Conservation (phyloP, 371 early-diverging fungal genomes). For the Fennellomyces sp. region DNA sequence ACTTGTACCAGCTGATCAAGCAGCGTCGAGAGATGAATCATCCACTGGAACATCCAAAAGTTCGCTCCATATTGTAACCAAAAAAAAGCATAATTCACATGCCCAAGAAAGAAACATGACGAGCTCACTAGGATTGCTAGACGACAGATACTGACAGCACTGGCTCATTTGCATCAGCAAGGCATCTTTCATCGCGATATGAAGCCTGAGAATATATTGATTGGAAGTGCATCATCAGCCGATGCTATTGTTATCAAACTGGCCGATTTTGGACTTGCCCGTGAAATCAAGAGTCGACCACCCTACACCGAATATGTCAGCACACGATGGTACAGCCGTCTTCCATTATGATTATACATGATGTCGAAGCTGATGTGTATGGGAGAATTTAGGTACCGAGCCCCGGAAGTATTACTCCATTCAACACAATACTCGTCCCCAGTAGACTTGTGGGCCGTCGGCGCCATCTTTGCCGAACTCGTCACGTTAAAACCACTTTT, state of each 20-base stretch:
- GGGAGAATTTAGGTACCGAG: conserved; percentile 99
- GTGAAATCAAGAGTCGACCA: conserved; percentile 80
- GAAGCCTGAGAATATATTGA: conserved; percentile 88
- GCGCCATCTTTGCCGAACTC: conserved; percentile 91
- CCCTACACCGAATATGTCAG: conserved; percentile 93
- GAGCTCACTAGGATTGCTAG: no score
- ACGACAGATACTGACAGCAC: conserved; percentile 82
- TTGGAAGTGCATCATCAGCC: conserved; percentile 23
- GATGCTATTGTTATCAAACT: conserved; percentile 70
- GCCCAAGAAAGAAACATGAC: conserved; percentile 1
- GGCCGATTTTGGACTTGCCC: conserved; percentile 94
- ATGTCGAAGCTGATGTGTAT: no score
- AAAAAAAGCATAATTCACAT: no score
- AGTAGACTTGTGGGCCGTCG: conserved; percentile 98
- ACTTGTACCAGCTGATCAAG: conserved; percentile 86
- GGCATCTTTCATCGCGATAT: conserved; percentile 94
- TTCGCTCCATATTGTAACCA: conserved; percentile 15
- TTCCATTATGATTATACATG: not conserved
- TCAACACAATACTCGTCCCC: conserved; percentile 87
- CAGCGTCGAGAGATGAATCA: conserved; percentile 56
- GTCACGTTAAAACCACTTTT: conserved; percentile 86
- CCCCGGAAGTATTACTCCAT: conserved; percentile 95
- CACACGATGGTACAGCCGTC: conserved; percentile 82
- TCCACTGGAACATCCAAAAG: conserved; percentile 6
- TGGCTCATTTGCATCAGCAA: conserved; percentile 87